A percentile compares a stretch with the other conserved stretches of the same genome.
phyloP scores from a whole-genome alignment of 2,329 filamentous ascomycete genomes.

The Westerdykella aurantiaca region DNA sequence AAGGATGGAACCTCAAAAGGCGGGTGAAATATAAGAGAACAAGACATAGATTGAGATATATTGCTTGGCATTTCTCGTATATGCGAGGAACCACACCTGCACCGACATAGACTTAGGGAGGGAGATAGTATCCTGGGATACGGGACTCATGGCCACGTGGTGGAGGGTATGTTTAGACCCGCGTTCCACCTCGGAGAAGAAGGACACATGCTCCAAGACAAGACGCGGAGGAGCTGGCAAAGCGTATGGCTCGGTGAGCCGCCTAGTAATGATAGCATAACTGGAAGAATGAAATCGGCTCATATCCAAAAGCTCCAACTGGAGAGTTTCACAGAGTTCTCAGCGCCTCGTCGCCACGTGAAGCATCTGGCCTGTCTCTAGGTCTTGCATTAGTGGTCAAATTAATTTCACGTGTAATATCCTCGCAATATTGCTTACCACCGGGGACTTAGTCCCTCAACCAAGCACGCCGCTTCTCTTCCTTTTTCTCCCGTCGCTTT shows the following conservation, averaged over 20 bases:
- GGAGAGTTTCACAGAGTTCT: too few species aligned
- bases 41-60: constrained; percentile 18
- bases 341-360: too few species aligned
- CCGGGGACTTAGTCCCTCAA: constrained; percentile 61
- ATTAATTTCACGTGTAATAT: constrained; percentile 13
- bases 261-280: too few species aligned
- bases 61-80: constrained; percentile 16
- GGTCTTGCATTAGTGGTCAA: constrained; percentile 27
- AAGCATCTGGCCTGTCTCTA: neutral
- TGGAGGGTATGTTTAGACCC: constrained; percentile 2
- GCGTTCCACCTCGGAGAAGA: constrained; percentile 2
- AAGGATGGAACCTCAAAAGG: constrained; percentile 14
- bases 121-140: constrained; percentile 5
- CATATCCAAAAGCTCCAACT: too few species aligned
- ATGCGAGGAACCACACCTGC: constrained; percentile 7
- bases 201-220: neutral
- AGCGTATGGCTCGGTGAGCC: too few species aligned
- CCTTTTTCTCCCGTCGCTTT: constrained; percentile 81
- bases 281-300: too few species aligned
- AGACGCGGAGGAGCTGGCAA: too few species aligned
- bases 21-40: constrained; percentile 17
- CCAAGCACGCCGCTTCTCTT: constrained; percentile 92
- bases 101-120: constrained; percentile 1
- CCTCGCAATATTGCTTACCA: constrained; percentile 23
- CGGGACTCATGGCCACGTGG: constrained; percentile 16